These are phyloP conservation scores for Phytopythium chamaehyphon DNA, from an alignment of 352 stramenopile species.

Conservation along the genomic window DNA sequence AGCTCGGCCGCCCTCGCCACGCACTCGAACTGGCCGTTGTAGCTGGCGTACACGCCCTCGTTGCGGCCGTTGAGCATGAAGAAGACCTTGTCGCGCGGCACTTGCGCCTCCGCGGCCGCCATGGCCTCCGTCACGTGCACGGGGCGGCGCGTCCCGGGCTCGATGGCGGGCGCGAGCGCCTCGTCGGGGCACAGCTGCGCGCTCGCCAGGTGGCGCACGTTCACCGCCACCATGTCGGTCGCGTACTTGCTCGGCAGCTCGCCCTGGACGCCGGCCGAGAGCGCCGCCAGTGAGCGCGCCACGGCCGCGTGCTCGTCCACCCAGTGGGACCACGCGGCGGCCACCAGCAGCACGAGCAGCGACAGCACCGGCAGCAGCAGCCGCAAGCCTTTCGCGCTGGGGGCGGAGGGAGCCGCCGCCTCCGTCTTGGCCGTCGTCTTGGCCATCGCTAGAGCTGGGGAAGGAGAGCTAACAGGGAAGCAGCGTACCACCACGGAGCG, in stretches of 20 bases:
- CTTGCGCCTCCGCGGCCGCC: constrained; percentile 14
- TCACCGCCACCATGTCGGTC: constrained; percentile 41
- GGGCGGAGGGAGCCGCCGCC: not conserved
- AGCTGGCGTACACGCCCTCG: constrained; percentile 73
- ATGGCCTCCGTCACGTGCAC: constrained; percentile 62
- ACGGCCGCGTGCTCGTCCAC: constrained; percentile 14
- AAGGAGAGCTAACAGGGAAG: no score
- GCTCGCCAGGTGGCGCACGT: constrained; percentile 30
- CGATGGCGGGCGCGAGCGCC: constrained; percentile 22
- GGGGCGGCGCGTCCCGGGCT: constrained; percentile 15
- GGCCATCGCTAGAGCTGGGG: constrained; percentile 11
- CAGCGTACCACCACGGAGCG: no score
- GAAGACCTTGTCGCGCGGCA: constrained; percentile 52
- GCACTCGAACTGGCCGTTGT: constrained; percentile 72
- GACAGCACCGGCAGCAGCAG: constrained; percentile 22
- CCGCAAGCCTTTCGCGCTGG: constrained; percentile 13
- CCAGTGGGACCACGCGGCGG: constrained; percentile 20
- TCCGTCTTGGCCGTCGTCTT: constrained; percentile 6
- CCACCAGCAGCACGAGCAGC: constrained; percentile 11
- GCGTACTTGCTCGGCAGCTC: constrained; percentile 58
- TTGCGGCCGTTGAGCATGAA: constrained; percentile 86
- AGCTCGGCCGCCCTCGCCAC: constrained; percentile 33
- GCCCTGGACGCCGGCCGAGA: not conserved
- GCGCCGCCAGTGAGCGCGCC: not conserved
- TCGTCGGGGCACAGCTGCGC: constrained; percentile 30